Percentiles rank a stretch among this genome's conserved stretches.
phyloP scores from a whole-genome alignment of 495 filamentous ascomycete species.

The Saxophila tyrrhenica region DNA sequence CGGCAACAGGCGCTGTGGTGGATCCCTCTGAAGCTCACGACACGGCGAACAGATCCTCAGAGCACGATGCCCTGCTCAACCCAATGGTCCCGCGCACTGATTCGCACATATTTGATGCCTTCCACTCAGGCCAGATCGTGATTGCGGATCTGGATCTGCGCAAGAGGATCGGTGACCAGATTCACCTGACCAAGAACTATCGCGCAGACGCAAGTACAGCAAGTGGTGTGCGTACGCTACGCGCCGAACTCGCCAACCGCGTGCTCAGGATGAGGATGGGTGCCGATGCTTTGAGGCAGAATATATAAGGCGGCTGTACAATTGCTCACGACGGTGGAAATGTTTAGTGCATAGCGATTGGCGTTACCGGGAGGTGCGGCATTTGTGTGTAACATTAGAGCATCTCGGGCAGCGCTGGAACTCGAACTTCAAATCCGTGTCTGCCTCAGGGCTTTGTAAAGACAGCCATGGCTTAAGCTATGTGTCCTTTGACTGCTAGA shows the following conservation, averaged over 20 bases:
- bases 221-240: not conserved
- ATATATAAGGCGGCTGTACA: not conserved
- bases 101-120: constrained; percentile 26
- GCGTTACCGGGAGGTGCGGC: not conserved
- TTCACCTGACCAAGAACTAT: constrained; percentile 32
- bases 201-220: not conserved
- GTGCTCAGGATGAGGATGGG: not conserved
- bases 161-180: constrained; percentile 54
- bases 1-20: constrained; percentile 8
- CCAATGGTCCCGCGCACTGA: constrained; percentile 13
- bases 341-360: not conserved
- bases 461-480: no score
- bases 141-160: constrained; percentile 60
- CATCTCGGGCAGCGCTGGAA: no score
- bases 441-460: no score
- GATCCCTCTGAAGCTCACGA: constrained; percentile 18
- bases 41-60: constrained; percentile 35
- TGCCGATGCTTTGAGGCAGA: not conserved
- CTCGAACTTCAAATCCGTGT: no score
- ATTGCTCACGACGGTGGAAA: not conserved
- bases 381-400: no score
- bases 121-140: constrained; percentile 54
- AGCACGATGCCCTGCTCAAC: constrained; percentile 36
- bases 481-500: no score
- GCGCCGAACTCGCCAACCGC: not conserved